Percentiles rank a stretch among this genome's conserved stretches.
Evolutionary conservation across 768 basidiomycete species (phyloP).

Genomic region (Calocybe indica): DNA sequence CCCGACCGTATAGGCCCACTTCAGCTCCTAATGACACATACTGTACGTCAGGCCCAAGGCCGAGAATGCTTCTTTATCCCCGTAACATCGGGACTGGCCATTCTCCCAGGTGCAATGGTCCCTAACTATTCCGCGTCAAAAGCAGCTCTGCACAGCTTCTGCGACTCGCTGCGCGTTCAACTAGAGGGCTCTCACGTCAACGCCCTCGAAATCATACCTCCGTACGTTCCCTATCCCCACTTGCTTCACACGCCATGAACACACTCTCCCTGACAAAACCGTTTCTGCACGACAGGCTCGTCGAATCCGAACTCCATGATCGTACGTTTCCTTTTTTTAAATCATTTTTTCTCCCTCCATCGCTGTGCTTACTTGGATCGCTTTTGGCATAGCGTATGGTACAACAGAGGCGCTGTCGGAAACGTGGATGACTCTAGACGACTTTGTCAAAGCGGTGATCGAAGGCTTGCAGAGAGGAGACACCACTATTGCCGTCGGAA

Average conservation of each 20-base stretch:
- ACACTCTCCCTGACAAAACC: not conserved
- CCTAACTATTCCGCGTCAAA: conserved; percentile 53
- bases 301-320: conserved; percentile 60
- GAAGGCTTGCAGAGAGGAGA: conserved; percentile 22
- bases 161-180: conserved; percentile 39
- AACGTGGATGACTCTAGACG: conserved; percentile 47
- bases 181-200: conserved; percentile 43
- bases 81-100: conserved; percentile 46
- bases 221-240: conserved; percentile 29
- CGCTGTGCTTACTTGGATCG: not conserved
- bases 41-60: conserved; percentile 33
- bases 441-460: conserved; percentile 33
- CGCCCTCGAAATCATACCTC: conserved; percentile 53
- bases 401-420: conserved; percentile 41
- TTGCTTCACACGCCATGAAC: not conserved
- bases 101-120: conserved; percentile 35
- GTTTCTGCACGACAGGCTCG: conserved; percentile 30
- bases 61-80: conserved; percentile 43
- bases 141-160: conserved; percentile 50
- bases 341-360: not conserved
- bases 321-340: conserved; percentile 24
- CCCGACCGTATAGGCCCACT: not conserved
- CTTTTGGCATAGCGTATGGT: conserved; percentile 37
- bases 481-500: conserved; percentile 19
- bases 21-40: not conserved